Evolutionary conservation across 2,329 filamentous ascomycete genomes (phyloP).

Genomic region (Sarocladium strictum): DNA sequence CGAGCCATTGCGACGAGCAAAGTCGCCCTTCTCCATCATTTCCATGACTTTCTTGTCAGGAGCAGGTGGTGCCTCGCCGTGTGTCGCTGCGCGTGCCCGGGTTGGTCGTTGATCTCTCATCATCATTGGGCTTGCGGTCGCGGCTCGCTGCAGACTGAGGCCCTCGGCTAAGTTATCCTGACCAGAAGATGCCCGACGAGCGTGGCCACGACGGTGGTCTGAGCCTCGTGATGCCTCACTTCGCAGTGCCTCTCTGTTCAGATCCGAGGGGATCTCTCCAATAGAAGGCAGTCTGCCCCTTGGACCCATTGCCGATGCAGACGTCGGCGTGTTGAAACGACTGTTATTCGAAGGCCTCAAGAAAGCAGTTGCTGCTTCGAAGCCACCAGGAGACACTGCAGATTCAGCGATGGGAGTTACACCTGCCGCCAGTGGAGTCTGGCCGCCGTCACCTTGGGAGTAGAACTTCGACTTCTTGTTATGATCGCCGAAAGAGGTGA

Average conservation of each 20-base stretch:
- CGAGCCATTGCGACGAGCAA: conserved; percentile 61
- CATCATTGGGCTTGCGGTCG: conserved; percentile 64
- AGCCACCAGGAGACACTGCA: conserved; percentile 56
- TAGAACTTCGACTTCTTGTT: conserved; percentile 60
- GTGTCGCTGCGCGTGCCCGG: conserved; percentile 15
- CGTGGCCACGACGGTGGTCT: conserved; percentile 20
- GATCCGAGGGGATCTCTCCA: conserved; percentile 47
- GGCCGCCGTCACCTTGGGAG: conserved; percentile 46
- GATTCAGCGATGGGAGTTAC: conserved; percentile 83
- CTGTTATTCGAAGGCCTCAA: conserved; percentile 62
- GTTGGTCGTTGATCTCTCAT: conserved; percentile 40
- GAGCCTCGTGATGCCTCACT: conserved; percentile 11
- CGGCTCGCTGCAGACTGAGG: conserved; percentile 52
- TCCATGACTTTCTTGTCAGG: conserved; percentile 52
- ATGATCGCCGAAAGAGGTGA: conserved; percentile 75
- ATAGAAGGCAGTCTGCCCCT: conserved; percentile 71
- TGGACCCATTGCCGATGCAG: conserved; percentile 52
- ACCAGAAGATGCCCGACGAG: conserved; percentile 31
- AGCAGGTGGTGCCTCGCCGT: conserved; percentile 53
- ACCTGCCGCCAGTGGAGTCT: conserved; percentile 75
- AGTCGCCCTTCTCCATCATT: conserved; percentile 52
- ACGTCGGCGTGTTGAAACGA: conserved; percentile 63
- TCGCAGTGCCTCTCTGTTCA: conserved; percentile 20
- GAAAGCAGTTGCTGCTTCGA: conserved; percentile 61
- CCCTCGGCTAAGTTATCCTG: conserved; percentile 37